These are phyloP conservation scores for Aspergillus heteromorphus DNA, from an alignment of 495 filamentous ascomycete genomes.

Conservation along the genomic window DNA sequence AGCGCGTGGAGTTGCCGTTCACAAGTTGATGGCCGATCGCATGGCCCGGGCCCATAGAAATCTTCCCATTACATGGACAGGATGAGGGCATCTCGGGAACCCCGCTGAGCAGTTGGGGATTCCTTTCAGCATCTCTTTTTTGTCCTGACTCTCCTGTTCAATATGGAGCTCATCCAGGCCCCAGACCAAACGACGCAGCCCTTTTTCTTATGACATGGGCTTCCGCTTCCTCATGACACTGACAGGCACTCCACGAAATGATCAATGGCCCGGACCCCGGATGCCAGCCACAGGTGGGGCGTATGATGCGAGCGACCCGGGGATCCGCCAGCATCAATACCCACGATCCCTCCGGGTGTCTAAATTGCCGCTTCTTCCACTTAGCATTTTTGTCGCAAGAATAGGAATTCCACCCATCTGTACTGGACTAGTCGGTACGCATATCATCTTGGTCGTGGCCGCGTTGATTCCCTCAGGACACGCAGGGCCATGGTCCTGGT, in stretches of 20 bases:
- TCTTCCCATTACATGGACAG: background rate
- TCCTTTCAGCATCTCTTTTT: background rate
- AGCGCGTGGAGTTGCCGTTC: background rate
- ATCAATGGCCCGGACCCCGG: background rate
- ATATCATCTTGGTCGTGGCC: background rate
- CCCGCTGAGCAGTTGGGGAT: background rate
- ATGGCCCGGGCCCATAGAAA: background rate
- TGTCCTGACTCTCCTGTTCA: background rate
- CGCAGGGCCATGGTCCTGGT: background rate
- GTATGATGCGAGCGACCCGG: background rate
- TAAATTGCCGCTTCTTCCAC: background rate
- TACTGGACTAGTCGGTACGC: background rate
- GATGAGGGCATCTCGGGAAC: background rate
- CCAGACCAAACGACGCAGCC: background rate
- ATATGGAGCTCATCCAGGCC: background rate
- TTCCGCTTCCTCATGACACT: background rate
- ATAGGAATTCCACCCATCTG: background rate
- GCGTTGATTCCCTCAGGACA: background rate
- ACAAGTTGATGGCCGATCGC: constrained; percentile 1
- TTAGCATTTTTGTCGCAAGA: background rate
- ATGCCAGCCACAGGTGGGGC: background rate
- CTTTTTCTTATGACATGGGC: background rate
- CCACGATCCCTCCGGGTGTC: background rate
- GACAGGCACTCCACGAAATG: background rate
- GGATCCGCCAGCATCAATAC: background rate